Base-by-base conservation (phyloP, 768 basidiomycete genomes). In the Trametes cinnabarina region DNA sequence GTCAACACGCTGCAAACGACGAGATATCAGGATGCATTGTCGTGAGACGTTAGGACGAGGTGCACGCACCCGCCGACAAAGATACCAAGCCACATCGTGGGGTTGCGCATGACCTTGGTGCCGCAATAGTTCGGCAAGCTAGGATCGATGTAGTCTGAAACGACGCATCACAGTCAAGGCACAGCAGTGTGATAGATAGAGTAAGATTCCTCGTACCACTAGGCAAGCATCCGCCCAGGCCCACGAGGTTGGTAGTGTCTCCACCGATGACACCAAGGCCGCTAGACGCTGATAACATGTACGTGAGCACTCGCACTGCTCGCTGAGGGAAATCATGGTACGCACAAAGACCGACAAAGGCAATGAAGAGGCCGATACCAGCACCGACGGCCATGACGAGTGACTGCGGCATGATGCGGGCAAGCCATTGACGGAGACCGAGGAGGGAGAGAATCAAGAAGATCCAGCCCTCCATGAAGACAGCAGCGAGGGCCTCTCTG, bases 401-500 rank as follows among this genome's bases (percentile, higher is more conserved):
- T 3, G 92, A 93, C 62, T 90, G 88, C 1, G 92, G 92, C 84
- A 94, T 93, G 55, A 92, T 82, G 15, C 92, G 83, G 14, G 87
- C 90, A 4, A 94, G 79, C 92, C 91, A 94, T 74, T 93, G 91
- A 47, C 92, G 90, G 51, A 94, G 78, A 59, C 92, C 92, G 28
- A 94, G 75, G 20, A 94, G 70, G 0, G 91, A 92, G 14, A 94
- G 75, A 66, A 87, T 62, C 61, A 93, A 80, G 77, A 94, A 94
- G 11, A 94, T 71, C 88, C 91, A 90, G 86, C 90, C 92, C 77
- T 94, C 92, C 62, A 94, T 75, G 72, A 94, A 94, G 42, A 94
- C 88, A 22, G 92, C 92, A 14, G 86, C 83, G 19, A 93, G 79
- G 0, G 92, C 92, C 72, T 94, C 88, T 14, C 79, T 77, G 69